Conservation (phyloP, 164 flowering plant species). For the Vitis cinerea region DNA sequence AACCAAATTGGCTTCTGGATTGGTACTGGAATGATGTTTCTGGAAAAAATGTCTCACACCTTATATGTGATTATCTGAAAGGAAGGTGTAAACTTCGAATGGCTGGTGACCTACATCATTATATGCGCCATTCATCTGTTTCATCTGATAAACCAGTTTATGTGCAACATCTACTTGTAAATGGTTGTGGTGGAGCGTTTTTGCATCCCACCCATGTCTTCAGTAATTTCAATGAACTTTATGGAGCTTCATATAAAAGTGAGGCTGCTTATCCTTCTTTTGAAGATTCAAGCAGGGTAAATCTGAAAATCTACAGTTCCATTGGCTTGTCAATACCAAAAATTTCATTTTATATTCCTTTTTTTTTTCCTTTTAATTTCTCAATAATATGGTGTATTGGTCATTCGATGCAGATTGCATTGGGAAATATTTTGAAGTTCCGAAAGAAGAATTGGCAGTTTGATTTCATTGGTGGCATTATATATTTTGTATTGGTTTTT, state of each 20-base stretch:
- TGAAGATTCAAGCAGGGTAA: conserved; percentile 97
- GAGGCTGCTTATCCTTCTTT: conserved; percentile 94
- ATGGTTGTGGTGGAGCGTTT: conserved; percentile 99
- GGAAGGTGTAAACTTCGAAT: conserved; percentile 94
- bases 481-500: conserved; percentile 80
- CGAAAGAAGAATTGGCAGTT: conserved; percentile 99
- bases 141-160: conserved; percentile 68
- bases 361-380: neutral
- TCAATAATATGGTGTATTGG: neutral
- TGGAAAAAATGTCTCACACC: conserved; percentile 82
- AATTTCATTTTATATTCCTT: neutral
- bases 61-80: conserved; percentile 72
- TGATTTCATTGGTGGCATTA: conserved; percentile 97
- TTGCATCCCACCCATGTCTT: conserved; percentile 98
- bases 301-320: neutral
- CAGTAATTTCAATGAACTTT: conserved; percentile 57
- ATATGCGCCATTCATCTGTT: conserved; percentile 90
- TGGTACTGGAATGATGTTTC: conserved; percentile 88
- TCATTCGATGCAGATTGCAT: conserved; percentile 71
- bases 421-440: conserved; percentile 94
- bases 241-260: conserved; percentile 66
- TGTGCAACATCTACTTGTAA: conserved; percentile 93
- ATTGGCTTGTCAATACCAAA: neutral
- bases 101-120: conserved; percentile 98
- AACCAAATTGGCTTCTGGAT: conserved; percentile 97